Evolutionary conservation across 495 filamentous ascomycete genomes (phyloP), one percentile per base, ranked within the genome.

Genomic region (Letharia columbiana): DNA sequence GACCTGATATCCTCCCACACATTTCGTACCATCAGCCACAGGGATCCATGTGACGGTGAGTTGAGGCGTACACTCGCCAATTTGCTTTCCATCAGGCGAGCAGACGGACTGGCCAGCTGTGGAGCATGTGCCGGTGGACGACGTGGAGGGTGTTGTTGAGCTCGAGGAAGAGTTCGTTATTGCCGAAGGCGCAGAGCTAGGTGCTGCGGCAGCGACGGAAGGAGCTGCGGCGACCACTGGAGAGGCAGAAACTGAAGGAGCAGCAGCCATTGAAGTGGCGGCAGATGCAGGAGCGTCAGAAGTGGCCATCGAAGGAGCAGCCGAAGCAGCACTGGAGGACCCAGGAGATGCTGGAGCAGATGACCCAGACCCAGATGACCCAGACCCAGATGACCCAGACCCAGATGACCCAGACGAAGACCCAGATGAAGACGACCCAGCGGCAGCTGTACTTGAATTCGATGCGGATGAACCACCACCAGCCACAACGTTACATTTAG

Each of bases 1-100:
- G 8, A 57, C 54, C n/a, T 57, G 54, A 12, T 35, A 57, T 20
- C 71, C 71, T n/a, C 62, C 60, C 12, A 37, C 33, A 42, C 72
- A 73, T 4, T 64, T 66, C 1, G 72, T 73, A 11, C 72, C 72
- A 15, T 45, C 12, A 18, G 72, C 68, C 23, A 73, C 70, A 15
- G 66, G 50, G 11, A 66, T 69, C 66, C 72, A 62, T 13, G 70
- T 64, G 47, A 71, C 66, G n/a, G 67, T 67, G 11, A 64, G 66
- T 17, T 39, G 47, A 31, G 20, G 10, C 23, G 72, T 64, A 47
- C 72, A 73, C 4, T 47, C 69, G 12, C 72, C 72, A n/a, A 73
- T 67, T 31, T 71, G 56, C 2, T 18, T 67, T 28, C 67, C 68
- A 60, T 73, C 72, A 42, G 72, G 47, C 2, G 71, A 72, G 64